These are phyloP conservation scores for Davidsoniella australis DNA, from an alignment of 2,329 filamentous ascomycete genomes.

Conservation along the genomic window DNA sequence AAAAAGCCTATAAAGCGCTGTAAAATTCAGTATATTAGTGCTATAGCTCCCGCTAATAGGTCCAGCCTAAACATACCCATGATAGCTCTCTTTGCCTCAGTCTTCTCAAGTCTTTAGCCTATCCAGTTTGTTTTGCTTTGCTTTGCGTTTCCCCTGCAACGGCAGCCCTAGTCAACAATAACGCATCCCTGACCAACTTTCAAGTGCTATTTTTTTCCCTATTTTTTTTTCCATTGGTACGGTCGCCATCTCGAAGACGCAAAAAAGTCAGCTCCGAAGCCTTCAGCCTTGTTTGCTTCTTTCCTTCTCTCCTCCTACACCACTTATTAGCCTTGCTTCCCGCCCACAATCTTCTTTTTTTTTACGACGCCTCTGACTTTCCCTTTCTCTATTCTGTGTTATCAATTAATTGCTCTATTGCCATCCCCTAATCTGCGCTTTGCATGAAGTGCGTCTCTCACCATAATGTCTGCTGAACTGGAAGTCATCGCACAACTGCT, in stretches of 20 bases:
- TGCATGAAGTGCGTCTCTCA: slow-evolving; percentile 1
- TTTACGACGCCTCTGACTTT: slow-evolving; percentile 3
- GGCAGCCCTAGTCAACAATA: slow-evolving; percentile 5
- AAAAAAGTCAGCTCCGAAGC: slow-evolving; percentile 1
- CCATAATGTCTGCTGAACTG: slow-evolving; percentile 39
- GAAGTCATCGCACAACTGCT: slow-evolving; percentile 62
- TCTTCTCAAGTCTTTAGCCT: not conserved
- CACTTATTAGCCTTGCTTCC: slow-evolving; percentile 1
- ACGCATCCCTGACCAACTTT: not conserved
- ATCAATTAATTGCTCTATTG: not conserved
- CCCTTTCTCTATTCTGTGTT: not conserved
- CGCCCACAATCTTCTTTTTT: not conserved
- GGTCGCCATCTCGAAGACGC: slow-evolving; percentile 3
- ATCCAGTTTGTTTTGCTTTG: not conserved
- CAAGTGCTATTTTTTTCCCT: slow-evolving; percentile 1
- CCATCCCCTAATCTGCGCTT: slow-evolving; percentile 8
- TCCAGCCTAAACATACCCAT: no score
- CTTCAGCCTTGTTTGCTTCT: slow-evolving; percentile 10
- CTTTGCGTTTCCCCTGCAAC: slow-evolving; percentile 11
- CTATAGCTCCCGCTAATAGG: no score
- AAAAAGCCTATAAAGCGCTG: no score
- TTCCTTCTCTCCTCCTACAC: slow-evolving; percentile 1
- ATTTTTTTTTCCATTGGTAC: slow-evolving; percentile 2
- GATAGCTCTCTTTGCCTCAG: no score
- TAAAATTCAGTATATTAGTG: no score